Evolutionary conservation across 2,329 filamentous ascomycete genomes (phyloP), one percentile per base, ranked within the genome.

Genomic region (Cytospora piceae): DNA sequence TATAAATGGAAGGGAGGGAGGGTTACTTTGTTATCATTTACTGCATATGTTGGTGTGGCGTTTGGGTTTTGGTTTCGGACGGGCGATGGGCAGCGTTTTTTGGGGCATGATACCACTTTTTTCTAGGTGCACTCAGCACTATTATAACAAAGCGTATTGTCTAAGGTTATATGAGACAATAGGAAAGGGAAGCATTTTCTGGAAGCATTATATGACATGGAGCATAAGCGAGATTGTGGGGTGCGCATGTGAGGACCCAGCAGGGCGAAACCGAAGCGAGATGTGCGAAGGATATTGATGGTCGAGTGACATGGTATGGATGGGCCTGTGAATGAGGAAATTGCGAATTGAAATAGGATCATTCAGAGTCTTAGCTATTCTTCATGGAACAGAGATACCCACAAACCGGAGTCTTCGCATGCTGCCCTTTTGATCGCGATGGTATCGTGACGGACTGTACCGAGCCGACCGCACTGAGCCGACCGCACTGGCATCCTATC

Each of bases 31-130:
- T 49, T 49, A 9, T 17, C 39, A 49, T 8, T n/a, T 49, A 49
- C 11, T 49, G n/a, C 46, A 49, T 49, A n/a, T 46, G 3, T 9
- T 46, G 20, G 20, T 4, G 39, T 4, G 39, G 39, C 20, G n/a
- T n/a, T n/a, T 20, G 42, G 17, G n/a, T 46, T n/a, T 46, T 46
- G 2, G 39, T 46, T 46, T 46, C 9, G 17, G 42, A 14, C 20
- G 11, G 22, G n/a, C 9, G 14, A 49, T 24, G 46, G 46, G 46
- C 46, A 24, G 24, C 11, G 20, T 46, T 46, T 46, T 0, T 55
- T 55, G 42, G 42, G 46, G 46, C 46, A 49, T 49, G 46, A 49
- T 49, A 49, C 46, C 46, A 22, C n/a, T 14, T 49, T 49, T 42
- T 49, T 24, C 46, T 49, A 49, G 8, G 46, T 49, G n/a, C 46